phyloP scores from a whole-genome alignment of 495 filamentous ascomycete genomes.

The Aspergillus affinis region DNA sequence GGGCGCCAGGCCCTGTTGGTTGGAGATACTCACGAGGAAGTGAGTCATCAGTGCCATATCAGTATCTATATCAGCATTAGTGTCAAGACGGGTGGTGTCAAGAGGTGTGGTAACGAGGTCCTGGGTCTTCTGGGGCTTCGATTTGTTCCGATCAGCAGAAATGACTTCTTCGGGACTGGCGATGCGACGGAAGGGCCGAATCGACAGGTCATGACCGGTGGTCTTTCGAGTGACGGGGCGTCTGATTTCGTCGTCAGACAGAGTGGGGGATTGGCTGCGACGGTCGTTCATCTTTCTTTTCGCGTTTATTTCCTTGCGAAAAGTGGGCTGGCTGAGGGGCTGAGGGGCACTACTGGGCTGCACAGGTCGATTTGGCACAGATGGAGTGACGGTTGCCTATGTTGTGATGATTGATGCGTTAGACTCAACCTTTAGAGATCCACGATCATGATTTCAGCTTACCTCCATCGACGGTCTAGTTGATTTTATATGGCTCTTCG shows the following conservation, averaged over 20 bases:
- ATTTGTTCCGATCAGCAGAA: not conserved
- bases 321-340: too few species aligned
- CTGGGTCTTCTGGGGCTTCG: not conserved
- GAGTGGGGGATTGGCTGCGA: not conserved
- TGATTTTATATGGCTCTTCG: not conserved
- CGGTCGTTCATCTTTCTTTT: not conserved
- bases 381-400: not conserved
- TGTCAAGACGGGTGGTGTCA: not conserved
- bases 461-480: conserved; percentile 1
- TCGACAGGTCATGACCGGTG: not conserved
- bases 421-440: not conserved
- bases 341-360: not conserved
- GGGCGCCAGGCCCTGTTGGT: conserved; percentile 12
- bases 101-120: not conserved
- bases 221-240: not conserved
- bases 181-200: not conserved
- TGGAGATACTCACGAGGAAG: conserved; percentile 19
- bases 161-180: not conserved
- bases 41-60: conserved; percentile 1
- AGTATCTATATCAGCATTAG: not conserved
- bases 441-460: not conserved
- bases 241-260: not conserved
- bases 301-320: not conserved
- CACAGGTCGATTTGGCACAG: not conserved
- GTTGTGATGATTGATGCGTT: not conserved